These are phyloP conservation scores for Metschnikowia picachoensis DNA, from an alignment of 805 yeast genomes.

Conservation along the genomic window DNA sequence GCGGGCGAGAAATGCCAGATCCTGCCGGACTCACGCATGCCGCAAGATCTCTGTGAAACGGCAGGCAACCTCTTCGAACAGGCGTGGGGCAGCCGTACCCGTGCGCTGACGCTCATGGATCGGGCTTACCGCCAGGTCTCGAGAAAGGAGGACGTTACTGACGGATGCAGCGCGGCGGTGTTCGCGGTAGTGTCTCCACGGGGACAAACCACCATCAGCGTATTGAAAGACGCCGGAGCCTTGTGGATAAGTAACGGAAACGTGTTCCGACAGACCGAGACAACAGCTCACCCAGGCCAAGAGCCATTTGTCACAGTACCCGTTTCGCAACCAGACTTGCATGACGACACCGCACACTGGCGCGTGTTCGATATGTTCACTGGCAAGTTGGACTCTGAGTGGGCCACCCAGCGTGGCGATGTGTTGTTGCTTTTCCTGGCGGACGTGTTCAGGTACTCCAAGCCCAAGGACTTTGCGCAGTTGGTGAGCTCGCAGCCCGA, in stretches of 20 bases:
- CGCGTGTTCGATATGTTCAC: neutral
- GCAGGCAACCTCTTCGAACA: neutral
- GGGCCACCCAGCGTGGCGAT: neutral
- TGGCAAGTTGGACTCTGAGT: neutral
- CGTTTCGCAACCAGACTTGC: too few relatives aligned
- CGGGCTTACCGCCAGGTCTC: conserved; percentile 1
- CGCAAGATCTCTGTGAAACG: neutral
- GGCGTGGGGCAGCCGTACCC: neutral
- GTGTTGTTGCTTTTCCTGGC: conserved; percentile 2
- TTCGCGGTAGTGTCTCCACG: neutral
- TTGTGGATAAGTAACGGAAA: neutral
- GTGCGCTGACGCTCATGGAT: conserved; percentile 1
- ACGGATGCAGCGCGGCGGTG: neutral
- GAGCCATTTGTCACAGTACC: neutral
- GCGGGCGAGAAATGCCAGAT: neutral
- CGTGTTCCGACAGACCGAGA: neutral
- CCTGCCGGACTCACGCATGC: neutral
- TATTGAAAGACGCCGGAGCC: neutral
- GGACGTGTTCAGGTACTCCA: neutral
- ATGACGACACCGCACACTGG: too few relatives aligned
- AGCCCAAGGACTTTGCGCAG: neutral
- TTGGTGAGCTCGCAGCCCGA: neutral
- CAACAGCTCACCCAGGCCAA: neutral
- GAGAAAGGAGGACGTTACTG: neutral
- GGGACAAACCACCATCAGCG: conserved; percentile 3